Percentiles rank a stretch among this genome's conserved stretches.
Evolutionary conservation across 2,329 filamentous ascomycete genomes (phyloP).

Genomic region (Colletotrichum sp.): DNA sequence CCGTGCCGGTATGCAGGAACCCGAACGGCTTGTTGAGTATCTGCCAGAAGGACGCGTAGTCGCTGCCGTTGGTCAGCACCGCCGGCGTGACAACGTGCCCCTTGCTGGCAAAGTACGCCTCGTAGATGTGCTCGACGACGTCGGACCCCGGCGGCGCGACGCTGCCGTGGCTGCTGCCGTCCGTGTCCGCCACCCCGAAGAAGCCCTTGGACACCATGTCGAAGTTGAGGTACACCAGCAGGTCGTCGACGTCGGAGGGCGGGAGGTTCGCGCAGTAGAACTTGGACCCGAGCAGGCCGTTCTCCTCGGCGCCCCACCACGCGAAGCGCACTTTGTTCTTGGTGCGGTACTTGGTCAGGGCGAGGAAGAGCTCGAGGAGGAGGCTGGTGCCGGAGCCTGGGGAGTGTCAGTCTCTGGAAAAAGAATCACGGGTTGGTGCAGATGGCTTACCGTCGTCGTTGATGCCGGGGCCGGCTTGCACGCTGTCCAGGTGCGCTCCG

Average conservation of each 20-base stretch:
- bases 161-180: constrained; percentile 39
- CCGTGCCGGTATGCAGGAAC: constrained; percentile 66
- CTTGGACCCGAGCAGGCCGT: constrained; percentile 38
- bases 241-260: constrained; percentile 34
- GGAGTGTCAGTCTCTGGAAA: not conserved
- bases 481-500: constrained; percentile 49
- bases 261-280: constrained; percentile 42
- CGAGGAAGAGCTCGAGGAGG: constrained; percentile 45
- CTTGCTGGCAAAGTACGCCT: constrained; percentile 33
- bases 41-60: constrained; percentile 66
- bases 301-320: constrained; percentile 53
- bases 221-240: constrained; percentile 46
- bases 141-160: constrained; percentile 37
- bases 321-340: constrained; percentile 44
- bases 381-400: constrained; percentile 42
- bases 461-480: constrained; percentile 48
- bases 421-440: too few relatives aligned
- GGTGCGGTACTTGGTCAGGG: constrained; percentile 38
- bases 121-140: constrained; percentile 35
- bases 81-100: constrained; percentile 34
- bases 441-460: constrained; percentile 43
- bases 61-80: constrained; percentile 52
- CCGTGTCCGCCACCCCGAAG: constrained; percentile 38
- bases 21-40: constrained; percentile 56
- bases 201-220: constrained; percentile 45